Evolutionary conservation across 441 rosid genomes (phyloP), one percentile per base, ranked within the genome.

Genomic region (Jatropha podagrica): DNA sequence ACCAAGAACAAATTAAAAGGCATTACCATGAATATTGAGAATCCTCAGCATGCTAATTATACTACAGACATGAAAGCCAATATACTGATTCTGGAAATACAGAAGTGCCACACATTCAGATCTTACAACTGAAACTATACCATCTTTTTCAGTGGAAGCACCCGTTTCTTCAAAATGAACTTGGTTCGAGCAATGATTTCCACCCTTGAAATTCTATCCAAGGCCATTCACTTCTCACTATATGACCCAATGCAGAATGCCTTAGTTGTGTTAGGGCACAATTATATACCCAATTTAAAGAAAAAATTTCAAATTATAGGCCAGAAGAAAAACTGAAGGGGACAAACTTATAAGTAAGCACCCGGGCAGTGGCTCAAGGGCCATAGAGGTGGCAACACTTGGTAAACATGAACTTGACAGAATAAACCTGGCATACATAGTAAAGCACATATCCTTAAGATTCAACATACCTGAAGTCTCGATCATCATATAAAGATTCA

Each of bases 401-500:
- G 3, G 44, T 26, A 73, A n/a, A 27, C 14, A 63, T 13, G 2
- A 23, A 49, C 17, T 2, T 27, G 12, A 38, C 11, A 44, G 0
- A 76, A 49, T 12, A 51, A 56, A 23, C 7, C 18, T 46, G 42
- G 1, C 26, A 17, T 17, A 46, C 12, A 62, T 27, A 69, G 51
- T 6, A 58, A 26, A 62, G 7, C 8, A 38, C 51, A 12, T 66
- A 42, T 6, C 2, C 4, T 51, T 3, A 27, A 48, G 38, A 68
- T 17, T 68, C 5, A 73, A 71, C 74, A 75, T 77, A 91, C 99
- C 99, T 93, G 87, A 93, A 95, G 82, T 95, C 99, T n/a, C 82
- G 83, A 80, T 93, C 99, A 82, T 90, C 98, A 71, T 88, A 85
- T 38, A 95, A 89, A 60, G 99, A 93, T 81, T 95, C 99, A 71